Evolutionary conservation across 352 stramenopile genomes (phyloP).

Genomic region (Pythium pyrilobum): DNA sequence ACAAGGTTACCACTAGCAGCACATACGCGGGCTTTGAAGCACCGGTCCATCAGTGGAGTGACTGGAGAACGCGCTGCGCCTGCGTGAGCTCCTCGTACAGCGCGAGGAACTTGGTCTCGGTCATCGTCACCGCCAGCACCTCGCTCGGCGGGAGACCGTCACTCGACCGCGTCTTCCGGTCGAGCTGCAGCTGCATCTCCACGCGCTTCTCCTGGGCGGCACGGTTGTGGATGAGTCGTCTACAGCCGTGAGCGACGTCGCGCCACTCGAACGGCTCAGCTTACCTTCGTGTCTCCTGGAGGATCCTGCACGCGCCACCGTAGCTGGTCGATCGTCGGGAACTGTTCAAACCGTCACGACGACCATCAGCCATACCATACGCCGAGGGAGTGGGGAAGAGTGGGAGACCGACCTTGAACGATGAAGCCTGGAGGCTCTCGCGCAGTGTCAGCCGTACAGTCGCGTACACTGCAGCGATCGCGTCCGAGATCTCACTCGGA

Average conservation of each 20-base stretch:
- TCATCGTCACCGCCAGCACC: constrained; percentile 6
- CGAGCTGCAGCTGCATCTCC: constrained; percentile 13
- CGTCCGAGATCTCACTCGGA: background rate
- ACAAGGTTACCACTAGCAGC: too few relatives aligned
- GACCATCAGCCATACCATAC: background rate
- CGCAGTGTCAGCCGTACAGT: constrained; percentile 23
- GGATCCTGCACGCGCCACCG: constrained; percentile 3
- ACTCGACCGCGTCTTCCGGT: background rate
- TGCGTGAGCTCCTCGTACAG: constrained; percentile 19
- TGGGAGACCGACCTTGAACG: constrained; percentile 53
- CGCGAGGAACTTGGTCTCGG: constrained; percentile 15
- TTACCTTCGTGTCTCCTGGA: background rate
- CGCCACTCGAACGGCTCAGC: background rate
- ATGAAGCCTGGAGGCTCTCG: constrained; percentile 22
- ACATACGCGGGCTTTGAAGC: background rate
- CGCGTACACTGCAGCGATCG: constrained; percentile 31
- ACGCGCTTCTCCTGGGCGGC: constrained; percentile 1
- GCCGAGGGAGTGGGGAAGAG: background rate
- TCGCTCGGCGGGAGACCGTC: background rate
- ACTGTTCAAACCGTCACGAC: too few relatives aligned
- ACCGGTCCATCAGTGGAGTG: constrained; percentile 1
- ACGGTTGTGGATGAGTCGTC: too few relatives aligned
- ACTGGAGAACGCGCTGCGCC: constrained; percentile 6
- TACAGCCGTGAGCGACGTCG: background rate
- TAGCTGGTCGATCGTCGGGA: constrained; percentile 14